Conservation (phyloP, 2,329 filamentous ascomycete genomes). For the Fusarium sp. region DNA sequence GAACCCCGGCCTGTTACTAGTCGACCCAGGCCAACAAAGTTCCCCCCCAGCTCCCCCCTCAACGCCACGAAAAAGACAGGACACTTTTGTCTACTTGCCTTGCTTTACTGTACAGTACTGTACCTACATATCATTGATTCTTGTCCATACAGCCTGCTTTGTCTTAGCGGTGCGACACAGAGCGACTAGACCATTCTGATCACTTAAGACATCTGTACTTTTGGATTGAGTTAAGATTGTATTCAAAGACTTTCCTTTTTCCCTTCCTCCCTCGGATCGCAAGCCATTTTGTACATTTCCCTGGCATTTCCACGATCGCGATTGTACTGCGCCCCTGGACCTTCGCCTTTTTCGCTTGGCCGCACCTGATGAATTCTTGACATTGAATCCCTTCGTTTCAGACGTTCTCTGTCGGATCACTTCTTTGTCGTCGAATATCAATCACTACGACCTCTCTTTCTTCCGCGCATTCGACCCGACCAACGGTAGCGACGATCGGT, state of each 20-base stretch:
- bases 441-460: neutral
- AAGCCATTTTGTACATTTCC: slow-evolving; percentile 23
- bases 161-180: slow-evolving; percentile 13
- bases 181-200: slow-evolving; percentile 18
- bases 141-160: slow-evolving; percentile 11
- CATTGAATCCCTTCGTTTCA: slow-evolving; percentile 38
- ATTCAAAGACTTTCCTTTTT: slow-evolving; percentile 20
- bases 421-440: slow-evolving; percentile 13
- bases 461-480: slow-evolving; percentile 27
- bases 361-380: slow-evolving; percentile 43
- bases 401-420: slow-evolving; percentile 17
- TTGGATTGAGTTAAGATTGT: slow-evolving; percentile 22
- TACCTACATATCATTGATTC: slow-evolving; percentile 4
- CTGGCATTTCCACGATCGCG: slow-evolving; percentile 25
- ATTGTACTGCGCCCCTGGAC: slow-evolving; percentile 30
- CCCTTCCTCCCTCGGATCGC: slow-evolving; percentile 19
- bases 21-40: slow-evolving; percentile 41
- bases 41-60: slow-evolving; percentile 39
- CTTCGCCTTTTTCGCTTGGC: slow-evolving; percentile 21
- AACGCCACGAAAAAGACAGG: slow-evolving; percentile 43
- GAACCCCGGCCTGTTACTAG: slow-evolving; percentile 29
- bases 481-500: slow-evolving; percentile 20
- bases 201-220: slow-evolving; percentile 35
- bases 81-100: slow-evolving; percentile 12
- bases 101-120: neutral